phyloP scores from a whole-genome alignment of 164 flowering plant species.

The Vitis rupestris region DNA sequence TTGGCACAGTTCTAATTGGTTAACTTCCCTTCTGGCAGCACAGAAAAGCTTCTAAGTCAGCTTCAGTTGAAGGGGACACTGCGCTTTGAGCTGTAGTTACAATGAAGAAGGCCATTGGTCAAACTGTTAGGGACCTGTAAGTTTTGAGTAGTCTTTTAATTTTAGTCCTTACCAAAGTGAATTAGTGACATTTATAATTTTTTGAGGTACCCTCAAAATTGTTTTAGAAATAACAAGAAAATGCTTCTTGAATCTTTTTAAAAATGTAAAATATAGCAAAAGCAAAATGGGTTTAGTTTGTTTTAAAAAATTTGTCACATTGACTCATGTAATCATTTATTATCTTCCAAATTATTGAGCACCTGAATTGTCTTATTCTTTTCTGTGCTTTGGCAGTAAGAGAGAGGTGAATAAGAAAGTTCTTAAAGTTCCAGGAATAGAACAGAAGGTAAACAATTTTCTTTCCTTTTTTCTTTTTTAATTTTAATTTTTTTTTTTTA shows the following conservation, averaged over 20 bases:
- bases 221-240: too few relatives aligned
- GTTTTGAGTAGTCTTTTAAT: slow-evolving; percentile 19
- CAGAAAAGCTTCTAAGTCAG: background rate
- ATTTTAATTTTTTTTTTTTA: background rate
- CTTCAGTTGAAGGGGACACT: slow-evolving; percentile 10
- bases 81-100: slow-evolving; percentile 16
- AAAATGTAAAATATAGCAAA: too few relatives aligned
- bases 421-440: slow-evolving; percentile 93
- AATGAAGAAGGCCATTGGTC: slow-evolving; percentile 93
- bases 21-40: background rate
- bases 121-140: slow-evolving; percentile 95
- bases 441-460: slow-evolving; percentile 70
- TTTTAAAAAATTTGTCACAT: background rate
- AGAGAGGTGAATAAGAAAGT: slow-evolving; percentile 98
- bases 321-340: background rate
- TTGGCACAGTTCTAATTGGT: slow-evolving; percentile 3
- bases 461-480: background rate
- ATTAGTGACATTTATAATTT: too few relatives aligned
- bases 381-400: slow-evolving; percentile 59
- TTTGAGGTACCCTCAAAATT: too few relatives aligned
- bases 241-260: too few relatives aligned
- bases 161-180: too few relatives aligned
- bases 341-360: background rate
- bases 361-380: background rate
- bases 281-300: background rate